Base-by-base conservation (phyloP, 2,329 filamentous ascomycete species). In the Exophiala sideris region DNA sequence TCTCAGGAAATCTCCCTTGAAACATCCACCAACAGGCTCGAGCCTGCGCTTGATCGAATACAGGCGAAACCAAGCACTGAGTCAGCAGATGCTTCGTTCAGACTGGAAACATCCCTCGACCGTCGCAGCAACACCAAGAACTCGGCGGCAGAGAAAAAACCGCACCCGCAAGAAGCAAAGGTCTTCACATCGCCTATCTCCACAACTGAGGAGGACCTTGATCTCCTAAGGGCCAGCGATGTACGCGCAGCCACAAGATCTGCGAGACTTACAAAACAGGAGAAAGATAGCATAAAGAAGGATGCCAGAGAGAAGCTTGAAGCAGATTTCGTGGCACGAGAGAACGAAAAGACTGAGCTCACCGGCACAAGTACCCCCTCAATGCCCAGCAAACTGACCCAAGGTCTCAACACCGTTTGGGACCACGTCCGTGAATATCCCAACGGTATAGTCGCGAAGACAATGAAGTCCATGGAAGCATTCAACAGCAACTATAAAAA, bases 141-240 rank as follows among this genome's bases (percentile, higher is more conserved):
- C 24, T 21, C 21, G 35, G 10, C n/a, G 14, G n/a, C 16, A 12
- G 24, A 51, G 32, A 36, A 54, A 3, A 12, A 16, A 11, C 12
- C 20, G 8, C 11, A 33, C 29, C 33, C 36, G 21, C 5, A 24
- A 21, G 9, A 29, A 29, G 33, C 34, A n/a, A 45, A 44, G 29
- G 32, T 10, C 12, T 52, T 21, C 21, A 42, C 41, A 50, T 8
- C 6, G 16, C 29, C 18, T 3, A 35, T 18, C 2, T 14, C 24
- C 14, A 36, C 38, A 44, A 49, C 41, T 42, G 33, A 54, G 24
- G 65, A 68, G 35, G 66, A 69, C 48, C 52, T 73, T 24, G 66
- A 71, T 34, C 52, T 64, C n/a, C 58, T 73, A 38, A 62, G 65
- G 36, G 66, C 70, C 2, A 70, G 64, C 48, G 70, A 72, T 57